Percentiles rank a stretch among this genome's conserved stretches.
Conservation (phyloP, 1,139 yeast species). For the Blastobotrys illinoisensis region DNA sequence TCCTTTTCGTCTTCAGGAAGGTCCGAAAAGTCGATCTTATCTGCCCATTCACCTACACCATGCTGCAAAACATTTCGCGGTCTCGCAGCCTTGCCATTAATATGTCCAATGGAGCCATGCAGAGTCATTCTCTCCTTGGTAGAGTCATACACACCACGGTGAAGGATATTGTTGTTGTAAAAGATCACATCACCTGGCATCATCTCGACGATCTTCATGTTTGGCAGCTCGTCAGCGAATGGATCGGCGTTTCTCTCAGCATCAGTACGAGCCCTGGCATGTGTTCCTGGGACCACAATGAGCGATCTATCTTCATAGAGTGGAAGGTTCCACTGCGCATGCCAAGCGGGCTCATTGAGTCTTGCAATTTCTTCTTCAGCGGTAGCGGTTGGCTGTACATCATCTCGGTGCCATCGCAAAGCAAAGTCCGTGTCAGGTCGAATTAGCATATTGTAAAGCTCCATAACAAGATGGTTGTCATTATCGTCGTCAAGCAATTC, state of each 20-base stretch:
- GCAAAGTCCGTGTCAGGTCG: slow-evolving; percentile 53
- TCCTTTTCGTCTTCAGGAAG: slow-evolving; percentile 6
- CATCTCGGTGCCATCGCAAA: slow-evolving; percentile 54
- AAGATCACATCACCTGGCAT: slow-evolving; percentile 53
- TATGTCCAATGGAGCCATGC: slow-evolving; percentile 53
- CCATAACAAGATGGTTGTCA: slow-evolving; percentile 42
- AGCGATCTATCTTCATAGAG: slow-evolving; percentile 46
- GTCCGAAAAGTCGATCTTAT: slow-evolving; percentile 9
- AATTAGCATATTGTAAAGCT: slow-evolving; percentile 51
- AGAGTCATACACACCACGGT: slow-evolving; percentile 45
- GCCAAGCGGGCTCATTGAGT: slow-evolving; percentile 43
- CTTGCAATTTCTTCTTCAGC: slow-evolving; percentile 44
- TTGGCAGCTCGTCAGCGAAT: slow-evolving; percentile 34
- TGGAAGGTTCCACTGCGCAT: slow-evolving; percentile 52
- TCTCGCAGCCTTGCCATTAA: slow-evolving; percentile 40
- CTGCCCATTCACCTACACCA: slow-evolving; percentile 48
- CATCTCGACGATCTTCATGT: slow-evolving; percentile 42
- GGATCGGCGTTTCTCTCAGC: slow-evolving; percentile 41
- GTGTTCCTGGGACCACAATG: slow-evolving; percentile 50
- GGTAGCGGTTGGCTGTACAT: slow-evolving; percentile 46
- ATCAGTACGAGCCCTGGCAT: slow-evolving; percentile 43
- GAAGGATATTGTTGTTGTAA: slow-evolving; percentile 50
- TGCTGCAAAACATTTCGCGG: slow-evolving; percentile 52
- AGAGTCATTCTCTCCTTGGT: slow-evolving; percentile 42
- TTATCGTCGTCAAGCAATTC: slow-evolving; percentile 38